A percentile compares a stretch with the other conserved stretches of the same genome.
phyloP scores from a whole-genome alignment of 139 green algal genomes.

The Chlorella sorokiniana region DNA sequence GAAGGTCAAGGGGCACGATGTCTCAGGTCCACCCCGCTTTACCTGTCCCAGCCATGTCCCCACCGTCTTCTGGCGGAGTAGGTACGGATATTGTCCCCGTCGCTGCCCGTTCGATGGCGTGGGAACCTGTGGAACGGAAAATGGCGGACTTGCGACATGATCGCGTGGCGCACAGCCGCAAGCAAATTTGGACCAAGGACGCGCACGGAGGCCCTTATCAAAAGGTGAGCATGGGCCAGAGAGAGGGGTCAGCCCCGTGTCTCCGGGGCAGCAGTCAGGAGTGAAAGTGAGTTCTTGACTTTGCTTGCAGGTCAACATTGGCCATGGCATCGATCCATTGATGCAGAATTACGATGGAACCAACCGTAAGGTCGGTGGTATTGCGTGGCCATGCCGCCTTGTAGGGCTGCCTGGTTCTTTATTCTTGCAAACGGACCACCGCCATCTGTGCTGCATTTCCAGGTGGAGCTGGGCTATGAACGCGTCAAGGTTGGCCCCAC shows the following conservation, averaged over 20 bases:
- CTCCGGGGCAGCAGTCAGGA: no score
- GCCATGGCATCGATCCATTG: constrained; percentile 42
- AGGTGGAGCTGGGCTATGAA: constrained; percentile 70
- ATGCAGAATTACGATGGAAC: constrained; percentile 45
- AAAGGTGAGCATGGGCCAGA: constrained; percentile 49
- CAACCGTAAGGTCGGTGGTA: constrained; percentile 20
- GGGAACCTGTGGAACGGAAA: not conserved
- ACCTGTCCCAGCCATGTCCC: not conserved
- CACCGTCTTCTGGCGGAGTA: not conserved
- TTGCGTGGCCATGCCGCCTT: not conserved
- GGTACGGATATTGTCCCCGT: not conserved
- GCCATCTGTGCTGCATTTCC: not conserved
- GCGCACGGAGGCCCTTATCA: constrained; percentile 77
- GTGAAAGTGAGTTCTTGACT: no score
- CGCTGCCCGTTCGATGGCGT: not conserved
- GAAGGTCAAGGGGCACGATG: constrained; percentile 1
- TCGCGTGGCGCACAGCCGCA: constrained; percentile 58
- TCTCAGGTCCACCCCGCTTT: no score
- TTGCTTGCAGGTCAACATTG: constrained; percentile 31
- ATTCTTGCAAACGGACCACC: not conserved
- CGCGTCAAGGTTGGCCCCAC: constrained; percentile 67
- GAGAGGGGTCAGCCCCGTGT: no score
- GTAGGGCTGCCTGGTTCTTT: not conserved
- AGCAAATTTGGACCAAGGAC: constrained; percentile 80
- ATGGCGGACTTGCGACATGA: constrained; percentile 40